A percentile compares a stretch with the other conserved stretches of the same genome.
Evolutionary conservation across 164 flowering plant species (phyloP).

Genomic region (Berberis vulgaris): DNA sequence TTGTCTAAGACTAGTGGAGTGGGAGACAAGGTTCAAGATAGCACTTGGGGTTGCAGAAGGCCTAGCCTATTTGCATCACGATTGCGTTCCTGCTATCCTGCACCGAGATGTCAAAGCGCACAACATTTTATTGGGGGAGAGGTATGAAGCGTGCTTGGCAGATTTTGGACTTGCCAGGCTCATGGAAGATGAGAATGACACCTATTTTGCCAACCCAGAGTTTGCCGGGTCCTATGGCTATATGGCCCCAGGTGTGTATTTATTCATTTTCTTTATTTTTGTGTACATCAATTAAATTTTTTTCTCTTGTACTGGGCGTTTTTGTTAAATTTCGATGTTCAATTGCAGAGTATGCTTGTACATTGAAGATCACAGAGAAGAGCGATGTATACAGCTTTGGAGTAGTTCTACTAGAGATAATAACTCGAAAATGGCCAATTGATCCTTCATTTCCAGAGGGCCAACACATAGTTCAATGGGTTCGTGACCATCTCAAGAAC

Average conservation of each 20-base stretch:
- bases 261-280: background rate
- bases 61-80: slow-evolving; percentile 73
- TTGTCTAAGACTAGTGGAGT: slow-evolving; percentile 33
- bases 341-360: slow-evolving; percentile 52
- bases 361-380: slow-evolving; percentile 62
- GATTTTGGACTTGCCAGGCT: slow-evolving; percentile 79
- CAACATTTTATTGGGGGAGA: slow-evolving; percentile 57
- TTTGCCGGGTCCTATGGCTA: slow-evolving; percentile 88
- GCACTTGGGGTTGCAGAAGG: slow-evolving; percentile 80
- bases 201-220: slow-evolving; percentile 45
- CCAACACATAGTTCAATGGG: slow-evolving; percentile 68
- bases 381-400: slow-evolving; percentile 81
- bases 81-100: slow-evolving; percentile 65
- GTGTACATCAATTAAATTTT: background rate
- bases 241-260: slow-evolving; percentile 67
- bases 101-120: slow-evolving; percentile 85
- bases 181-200: slow-evolving; percentile 33
- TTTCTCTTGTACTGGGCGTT: background rate
- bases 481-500: slow-evolving; percentile 50
- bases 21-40: slow-evolving; percentile 65
- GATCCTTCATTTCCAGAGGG: slow-evolving; percentile 65
- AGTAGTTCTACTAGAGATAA: slow-evolving; percentile 61
- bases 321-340: background rate
- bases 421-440: slow-evolving; percentile 65
- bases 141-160: slow-evolving; percentile 60